Evolutionary conservation across 2,329 filamentous ascomycete genomes (phyloP), one percentile per base, ranked within the genome.

Genomic region (Elsinoe fawcettii): DNA sequence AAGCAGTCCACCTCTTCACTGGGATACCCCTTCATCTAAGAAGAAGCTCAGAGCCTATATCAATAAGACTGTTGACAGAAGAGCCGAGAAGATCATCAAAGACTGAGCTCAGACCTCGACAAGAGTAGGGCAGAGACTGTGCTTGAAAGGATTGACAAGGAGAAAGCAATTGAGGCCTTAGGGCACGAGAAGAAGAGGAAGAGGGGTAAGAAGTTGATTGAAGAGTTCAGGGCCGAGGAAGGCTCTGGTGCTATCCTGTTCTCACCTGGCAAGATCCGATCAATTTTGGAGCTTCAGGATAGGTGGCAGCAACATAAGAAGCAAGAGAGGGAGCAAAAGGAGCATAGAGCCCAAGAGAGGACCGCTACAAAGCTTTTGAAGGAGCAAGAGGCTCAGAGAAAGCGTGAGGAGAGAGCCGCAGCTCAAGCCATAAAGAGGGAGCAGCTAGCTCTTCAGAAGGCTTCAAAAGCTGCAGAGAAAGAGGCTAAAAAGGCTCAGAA

Each of bases 221-320:
- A 41, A 20, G 14, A 41, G 18, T 41, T 41, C n/a, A 41, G 37
- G n/a, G 37, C 37, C n/a, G n/a, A n/a, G n/a, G n/a, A n/a, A n/a
- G n/a, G n/a, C n/a, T n/a, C n/a, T n/a, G n/a, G n/a, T n/a, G 37
- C 37, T n/a, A 41, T 41, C 37, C 37, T 41, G 37, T 41, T 41
- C 37, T n/a, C 14, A n/a, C 37, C 37, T n/a, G n/a, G 37, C n/a
- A 41, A 41, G 37, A 20, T 41, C 14, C 6, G n/a, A 41, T n/a
- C 37, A n/a, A 20, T 20, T 41, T n/a, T 41, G 12, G 37, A 41
- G 37, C 37, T 41, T 41, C n/a, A 41, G 37, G 37, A 41, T n/a
- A n/a, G 18, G n/a, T 7, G 37, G 37, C 6, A 41, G 37, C 37
- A 41, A 41, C 14, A 41, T n/a, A 41, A 41, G 37, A 14, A 41